Percentiles rank a stretch among this genome's conserved stretches.
phyloP scores from a whole-genome alignment of 768 basidiomycete species.

The Sarcodon aspratus region DNA sequence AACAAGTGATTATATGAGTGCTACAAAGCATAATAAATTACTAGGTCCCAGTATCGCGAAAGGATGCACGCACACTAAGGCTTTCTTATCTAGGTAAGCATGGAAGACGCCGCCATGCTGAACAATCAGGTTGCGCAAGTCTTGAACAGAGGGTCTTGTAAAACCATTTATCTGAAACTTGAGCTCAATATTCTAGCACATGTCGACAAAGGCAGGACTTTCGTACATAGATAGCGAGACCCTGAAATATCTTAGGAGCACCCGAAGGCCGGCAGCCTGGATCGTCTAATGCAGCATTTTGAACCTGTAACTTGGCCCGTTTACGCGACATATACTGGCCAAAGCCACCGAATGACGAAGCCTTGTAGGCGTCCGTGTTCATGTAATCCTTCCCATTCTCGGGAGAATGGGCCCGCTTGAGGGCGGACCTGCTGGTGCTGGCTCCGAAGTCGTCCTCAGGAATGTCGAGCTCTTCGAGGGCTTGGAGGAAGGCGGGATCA shows the following conservation, averaged over 20 bases:
- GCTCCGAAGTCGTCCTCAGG: conserved; percentile 31
- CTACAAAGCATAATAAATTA: conserved; percentile 22
- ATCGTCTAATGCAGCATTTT: conserved; percentile 38
- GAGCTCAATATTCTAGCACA: not conserved
- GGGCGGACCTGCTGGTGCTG: conserved; percentile 1
- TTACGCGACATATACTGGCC: conserved; percentile 89
- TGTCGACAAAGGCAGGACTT: not conserved
- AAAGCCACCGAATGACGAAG: conserved; percentile 70
- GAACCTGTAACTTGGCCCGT: conserved; percentile 80
- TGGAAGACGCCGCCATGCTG: conserved; percentile 77
- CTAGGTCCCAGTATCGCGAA: not conserved
- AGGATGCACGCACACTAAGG: conserved; percentile 45
- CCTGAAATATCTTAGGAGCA: conserved; percentile 51
- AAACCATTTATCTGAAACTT: conserved; percentile 72
- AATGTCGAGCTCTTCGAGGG: conserved; percentile 30
- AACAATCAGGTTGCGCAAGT: conserved; percentile 68
- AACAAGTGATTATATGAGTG: conserved; percentile 87
- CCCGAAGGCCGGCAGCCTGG: conserved; percentile 9
- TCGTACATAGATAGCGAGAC: conserved; percentile 74
- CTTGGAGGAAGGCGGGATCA: conserved; percentile 40
- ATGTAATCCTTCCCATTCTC: conserved; percentile 24
- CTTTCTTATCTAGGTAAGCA: conserved; percentile 74
- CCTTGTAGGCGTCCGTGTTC: conserved; percentile 45
- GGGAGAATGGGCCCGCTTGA: conserved; percentile 26
- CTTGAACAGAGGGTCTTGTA: conserved; percentile 81